Evolutionary conservation across 2,329 filamentous ascomycete species (phyloP), one percentile per base, ranked within the genome.

Genomic region (Coleophoma cylindrospora): DNA sequence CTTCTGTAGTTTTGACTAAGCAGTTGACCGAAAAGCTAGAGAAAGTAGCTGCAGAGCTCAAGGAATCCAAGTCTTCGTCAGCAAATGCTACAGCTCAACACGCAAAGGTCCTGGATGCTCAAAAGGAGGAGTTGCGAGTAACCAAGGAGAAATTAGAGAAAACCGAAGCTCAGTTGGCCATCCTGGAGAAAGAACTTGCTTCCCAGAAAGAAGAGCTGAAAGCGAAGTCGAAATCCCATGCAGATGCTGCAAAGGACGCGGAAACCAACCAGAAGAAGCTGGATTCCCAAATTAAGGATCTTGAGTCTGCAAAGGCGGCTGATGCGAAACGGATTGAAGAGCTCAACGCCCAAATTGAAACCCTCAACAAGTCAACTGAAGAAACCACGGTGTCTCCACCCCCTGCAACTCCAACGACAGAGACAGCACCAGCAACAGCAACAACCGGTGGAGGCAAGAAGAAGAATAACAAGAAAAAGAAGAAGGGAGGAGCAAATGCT

Each of bases 401-500:
- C 34, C 22, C 37, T 2, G 27, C 47, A 32, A 27, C 41, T 13
- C 19, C 41, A 32, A 33, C 41, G 11, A 34, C 41, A 8, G 57
- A 56, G 43, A 34, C 52, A 9, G 38, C 43, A 8, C 13, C 54
- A 33, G 17, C 52, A 43, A 15, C 70, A 11, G 68, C 62, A n/a
- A 66, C 72, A 9, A 69, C 72, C 55, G 90, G 43, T 15, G 38
- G 46, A 14, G 50, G 47, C 43, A 21, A 43, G 22, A 92, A 91
- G 70, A 95, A 89, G 69, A 91, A 89, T 68, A 95, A 91, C 57
- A 89, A 89, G 66, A 95, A 92, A 74, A 96, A 95, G 78, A 87
- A 85, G 69, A 92, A 91, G 73, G 82, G 80, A 15, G 59, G 54
- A 14, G 58, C 52, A 41, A 55, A 44, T 6, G 54, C 62, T 8